Percentiles rank a stretch among this genome's conserved stretches.
Evolutionary conservation across 2,329 filamentous ascomycete genomes (phyloP).

Genomic region (Fusarium lyarnte): DNA sequence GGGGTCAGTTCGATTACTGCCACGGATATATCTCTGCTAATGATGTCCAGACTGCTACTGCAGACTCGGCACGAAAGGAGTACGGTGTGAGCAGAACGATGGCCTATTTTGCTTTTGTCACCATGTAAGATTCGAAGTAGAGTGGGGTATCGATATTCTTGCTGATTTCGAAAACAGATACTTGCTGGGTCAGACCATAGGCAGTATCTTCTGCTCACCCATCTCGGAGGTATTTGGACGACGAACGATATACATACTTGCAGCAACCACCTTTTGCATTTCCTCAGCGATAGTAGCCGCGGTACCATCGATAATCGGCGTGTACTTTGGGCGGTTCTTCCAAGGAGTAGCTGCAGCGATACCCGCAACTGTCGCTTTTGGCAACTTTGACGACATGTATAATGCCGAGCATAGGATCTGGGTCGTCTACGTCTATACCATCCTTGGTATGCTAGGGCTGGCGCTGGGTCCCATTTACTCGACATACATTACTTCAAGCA

Average conservation of each 20-base stretch:
- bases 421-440: constrained; percentile 9
- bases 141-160: accelerated
- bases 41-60: not conserved
- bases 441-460: constrained; percentile 4
- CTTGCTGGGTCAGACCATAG: not conserved
- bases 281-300: not conserved
- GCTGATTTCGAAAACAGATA: not conserved
- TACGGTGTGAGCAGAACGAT: not conserved
- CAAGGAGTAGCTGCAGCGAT: not conserved
- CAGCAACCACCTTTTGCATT: not conserved
- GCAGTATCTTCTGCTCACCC: not conserved
- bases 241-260: not conserved
- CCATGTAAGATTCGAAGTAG: accelerated
- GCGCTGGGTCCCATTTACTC: constrained; percentile 1
- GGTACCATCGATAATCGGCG: not conserved
- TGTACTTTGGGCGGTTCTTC: not conserved
- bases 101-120: not conserved
- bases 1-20: not conserved
- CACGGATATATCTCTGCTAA: not conserved
- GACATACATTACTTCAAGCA: not conserved
- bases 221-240: not conserved
- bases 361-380: not conserved
- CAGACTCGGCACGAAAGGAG: not conserved
- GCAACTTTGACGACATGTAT: not conserved
- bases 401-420: constrained; percentile 1